Percentiles rank a stretch among this genome's conserved stretches.
phyloP scores from a whole-genome alignment of 306 rosid species.

The Biancaea sappan region DNA sequence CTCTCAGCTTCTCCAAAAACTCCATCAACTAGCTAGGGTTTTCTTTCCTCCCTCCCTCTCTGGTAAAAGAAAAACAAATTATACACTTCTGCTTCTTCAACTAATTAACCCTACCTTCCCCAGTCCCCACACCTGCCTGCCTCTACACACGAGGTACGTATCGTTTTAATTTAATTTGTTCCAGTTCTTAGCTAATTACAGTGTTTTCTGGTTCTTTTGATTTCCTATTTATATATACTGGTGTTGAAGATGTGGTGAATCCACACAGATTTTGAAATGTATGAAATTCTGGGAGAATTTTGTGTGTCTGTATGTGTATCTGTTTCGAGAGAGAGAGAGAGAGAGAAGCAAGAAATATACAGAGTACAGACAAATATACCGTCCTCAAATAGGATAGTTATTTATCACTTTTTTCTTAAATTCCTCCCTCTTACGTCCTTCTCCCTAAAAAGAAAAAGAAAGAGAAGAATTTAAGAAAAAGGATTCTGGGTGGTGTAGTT shows the following conservation, averaged over 20 bases:
- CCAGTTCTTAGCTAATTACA: neutral
- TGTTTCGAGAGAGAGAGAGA: constrained; percentile 11
- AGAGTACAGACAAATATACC: too few relatives aligned
- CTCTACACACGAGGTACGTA: neutral
- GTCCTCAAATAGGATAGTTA: neutral
- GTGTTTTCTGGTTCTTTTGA: neutral
- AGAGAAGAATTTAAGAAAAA: neutral
- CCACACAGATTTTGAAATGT: neutral
- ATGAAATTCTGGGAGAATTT: constrained; percentile 21
- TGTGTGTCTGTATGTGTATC: too few relatives aligned
- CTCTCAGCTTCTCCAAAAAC: constrained; percentile 48
- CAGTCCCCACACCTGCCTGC: neutral
- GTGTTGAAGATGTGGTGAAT: too few relatives aligned
- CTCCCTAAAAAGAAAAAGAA: neutral
- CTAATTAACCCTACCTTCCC: too few relatives aligned
- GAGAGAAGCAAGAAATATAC: neutral
- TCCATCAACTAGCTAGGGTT: constrained; percentile 74
- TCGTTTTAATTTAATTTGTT: neutral
- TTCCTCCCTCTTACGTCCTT: neutral
- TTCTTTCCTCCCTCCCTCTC: constrained; percentile 18
- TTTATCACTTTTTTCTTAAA: neutral
- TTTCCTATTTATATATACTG: neutral
- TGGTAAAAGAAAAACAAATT: too few relatives aligned
- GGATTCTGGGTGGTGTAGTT: constrained; percentile 22
- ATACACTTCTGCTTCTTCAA: neutral